phyloP scores from a whole-genome alignment of 2,329 filamentous ascomycete genomes.

The Fusarium decemcellulare region DNA sequence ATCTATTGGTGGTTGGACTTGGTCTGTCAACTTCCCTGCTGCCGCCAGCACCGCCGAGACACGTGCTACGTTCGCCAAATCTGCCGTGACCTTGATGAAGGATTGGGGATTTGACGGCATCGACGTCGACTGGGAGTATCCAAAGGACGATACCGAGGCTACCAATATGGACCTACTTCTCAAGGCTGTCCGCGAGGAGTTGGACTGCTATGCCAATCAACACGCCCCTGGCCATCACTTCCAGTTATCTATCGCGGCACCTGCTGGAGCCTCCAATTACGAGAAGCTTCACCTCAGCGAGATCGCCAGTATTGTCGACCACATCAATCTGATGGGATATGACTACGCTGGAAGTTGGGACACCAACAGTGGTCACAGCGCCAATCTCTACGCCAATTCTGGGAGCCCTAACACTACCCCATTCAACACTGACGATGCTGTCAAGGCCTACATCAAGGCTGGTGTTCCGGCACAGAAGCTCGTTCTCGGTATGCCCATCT shows the following conservation, averaged over 20 bases:
- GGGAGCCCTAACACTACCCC: conserved; percentile 2
- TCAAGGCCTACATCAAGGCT: conserved; percentile 22
- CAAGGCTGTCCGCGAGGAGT: conserved; percentile 26
- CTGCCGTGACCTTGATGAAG: conserved; percentile 34
- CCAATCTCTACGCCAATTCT: conserved; percentile 56
- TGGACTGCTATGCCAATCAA: conserved; percentile 23
- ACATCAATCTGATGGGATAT: conserved; percentile 37
- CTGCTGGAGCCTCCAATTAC: conserved; percentile 27
- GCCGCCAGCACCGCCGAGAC: conserved; percentile 26
- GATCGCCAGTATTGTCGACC: conserved; percentile 21
- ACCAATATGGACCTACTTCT: conserved; percentile 34
- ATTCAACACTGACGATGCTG: conserved; percentile 27
- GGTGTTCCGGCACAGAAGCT: conserved; percentile 29
- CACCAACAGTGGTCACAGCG: conserved; percentile 48
- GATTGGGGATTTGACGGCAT: conserved; percentile 38
- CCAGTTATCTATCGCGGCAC: conserved; percentile 30
- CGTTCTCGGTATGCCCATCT: conserved; percentile 36
- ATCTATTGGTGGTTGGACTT: conserved; percentile 35
- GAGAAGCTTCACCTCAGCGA: conserved; percentile 26
- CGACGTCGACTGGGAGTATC: conserved; percentile 38
- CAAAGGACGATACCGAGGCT: conserved; percentile 21
- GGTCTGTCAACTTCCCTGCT: conserved; percentile 32
- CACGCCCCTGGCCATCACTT: conserved; percentile 21
- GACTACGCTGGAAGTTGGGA: conserved; percentile 30
- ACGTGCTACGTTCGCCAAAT: conserved; percentile 29